These are phyloP conservation scores for Exutisphaerella laricina DNA, from an alignment of 2,329 filamentous ascomycete genomes.

Conservation along the genomic window DNA sequence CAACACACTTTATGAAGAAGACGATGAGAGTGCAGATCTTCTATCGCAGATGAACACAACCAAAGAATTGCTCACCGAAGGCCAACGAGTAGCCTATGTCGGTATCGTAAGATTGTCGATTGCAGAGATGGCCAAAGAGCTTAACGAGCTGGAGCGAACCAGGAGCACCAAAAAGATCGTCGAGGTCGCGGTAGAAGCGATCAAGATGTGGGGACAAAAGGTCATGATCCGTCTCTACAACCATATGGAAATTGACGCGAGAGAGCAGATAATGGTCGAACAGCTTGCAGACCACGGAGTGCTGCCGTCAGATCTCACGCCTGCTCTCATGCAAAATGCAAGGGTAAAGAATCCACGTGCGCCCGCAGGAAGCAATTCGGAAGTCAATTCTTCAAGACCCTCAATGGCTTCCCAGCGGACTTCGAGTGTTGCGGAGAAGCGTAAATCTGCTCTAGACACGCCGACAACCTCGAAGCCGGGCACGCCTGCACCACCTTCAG, in stretches of 20 bases:
- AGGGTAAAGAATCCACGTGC: constrained; percentile 74
- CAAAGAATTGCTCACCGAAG: constrained; percentile 90
- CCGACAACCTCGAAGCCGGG: constrained; percentile 28
- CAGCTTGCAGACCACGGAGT: constrained; percentile 92
- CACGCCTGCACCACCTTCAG: constrained; percentile 28
- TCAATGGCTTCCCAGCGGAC: constrained; percentile 26
- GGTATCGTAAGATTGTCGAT: constrained; percentile 80
- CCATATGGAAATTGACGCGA: constrained; percentile 92
- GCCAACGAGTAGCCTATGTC: constrained; percentile 93
- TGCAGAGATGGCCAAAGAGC: constrained; percentile 65
- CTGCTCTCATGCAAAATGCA: constrained; percentile 83
- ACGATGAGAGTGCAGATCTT: constrained; percentile 72
- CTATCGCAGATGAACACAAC: constrained; percentile 90
- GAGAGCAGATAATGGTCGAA: constrained; percentile 98
- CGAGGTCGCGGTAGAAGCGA: constrained; percentile 64
- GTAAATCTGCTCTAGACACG: constrained; percentile 13
- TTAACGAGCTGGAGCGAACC: constrained; percentile 56
- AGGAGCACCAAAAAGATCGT: constrained; percentile 68
- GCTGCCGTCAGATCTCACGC: constrained; percentile 73
- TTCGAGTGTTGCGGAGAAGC: constrained; percentile 16
- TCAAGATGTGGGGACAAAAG: constrained; percentile 95
- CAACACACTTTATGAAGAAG: constrained; percentile 52
- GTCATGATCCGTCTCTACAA: constrained; percentile 93
- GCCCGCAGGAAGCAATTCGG: constrained; percentile 12
- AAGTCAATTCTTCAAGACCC: constrained; percentile 30